These are phyloP conservation scores for Rhodotorula sp. DNA, from an alignment of 1,284 basidiomycete species.

Conservation along the genomic window DNA sequence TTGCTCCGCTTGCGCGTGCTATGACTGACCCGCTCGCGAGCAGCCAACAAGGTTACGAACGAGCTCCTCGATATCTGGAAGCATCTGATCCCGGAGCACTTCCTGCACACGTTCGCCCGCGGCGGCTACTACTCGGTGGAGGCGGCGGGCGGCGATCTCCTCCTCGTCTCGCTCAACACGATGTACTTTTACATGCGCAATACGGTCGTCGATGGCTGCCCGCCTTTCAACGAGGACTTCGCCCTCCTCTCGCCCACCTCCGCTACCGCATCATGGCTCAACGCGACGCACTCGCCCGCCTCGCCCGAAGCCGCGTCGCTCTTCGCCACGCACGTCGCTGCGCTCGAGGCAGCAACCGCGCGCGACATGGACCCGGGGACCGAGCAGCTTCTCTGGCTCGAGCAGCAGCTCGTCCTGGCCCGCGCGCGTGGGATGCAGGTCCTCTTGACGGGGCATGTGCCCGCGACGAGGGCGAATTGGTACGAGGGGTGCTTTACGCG, in stretches of 20 bases:
- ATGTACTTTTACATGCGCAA: conserved; percentile 92
- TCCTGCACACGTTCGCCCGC: conserved; percentile 60
- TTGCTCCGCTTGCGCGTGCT: no score
- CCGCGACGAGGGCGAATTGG: conserved; percentile 74
- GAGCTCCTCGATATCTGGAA: conserved; percentile 78
- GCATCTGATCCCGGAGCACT: conserved; percentile 76
- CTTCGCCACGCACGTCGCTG: conserved; percentile 2
- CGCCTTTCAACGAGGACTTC: conserved; percentile 16
- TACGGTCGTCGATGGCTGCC: conserved; percentile 62
- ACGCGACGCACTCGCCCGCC: background rate
- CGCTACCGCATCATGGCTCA: background rate
- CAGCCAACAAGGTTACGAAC: conserved; percentile 62
- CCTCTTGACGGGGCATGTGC: conserved; percentile 67
- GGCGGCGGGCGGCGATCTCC: conserved; percentile 67
- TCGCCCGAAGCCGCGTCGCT: conserved; percentile 4
- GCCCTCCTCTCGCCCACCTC: background rate
- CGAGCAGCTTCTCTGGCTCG: conserved; percentile 84
- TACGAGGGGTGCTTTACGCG: conserved; percentile 55
- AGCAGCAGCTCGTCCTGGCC: conserved; percentile 75
- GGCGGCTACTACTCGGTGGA: conserved; percentile 82
- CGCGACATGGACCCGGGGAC: conserved; percentile 73
- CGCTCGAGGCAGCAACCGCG: conserved; percentile 41
- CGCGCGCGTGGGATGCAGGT: conserved; percentile 77
- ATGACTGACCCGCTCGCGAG: background rate
- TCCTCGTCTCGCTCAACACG: conserved; percentile 85